A percentile compares a stretch with the other conserved stretches of the same genome.
phyloP scores from a whole-genome alignment of 1,139 yeast species.

The Debaryomyces nepalensis region DNA sequence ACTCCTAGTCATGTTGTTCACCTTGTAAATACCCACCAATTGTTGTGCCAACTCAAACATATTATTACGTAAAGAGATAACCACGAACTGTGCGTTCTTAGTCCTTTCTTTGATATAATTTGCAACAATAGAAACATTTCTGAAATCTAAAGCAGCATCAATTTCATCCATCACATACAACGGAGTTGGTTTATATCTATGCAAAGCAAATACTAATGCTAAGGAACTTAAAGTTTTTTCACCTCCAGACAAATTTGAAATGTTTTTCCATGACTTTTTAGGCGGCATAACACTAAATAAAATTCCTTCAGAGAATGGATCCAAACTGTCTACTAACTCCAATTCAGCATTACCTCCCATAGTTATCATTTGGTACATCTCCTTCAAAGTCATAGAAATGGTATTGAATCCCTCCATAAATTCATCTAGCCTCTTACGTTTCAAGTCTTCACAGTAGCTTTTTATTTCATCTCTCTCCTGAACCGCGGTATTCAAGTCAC shows the following conservation, averaged over 20 bases:
- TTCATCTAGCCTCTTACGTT: constrained; percentile 77
- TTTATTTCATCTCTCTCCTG: constrained; percentile 68
- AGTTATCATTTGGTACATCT: constrained; percentile 98
- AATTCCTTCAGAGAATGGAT: constrained; percentile 98
- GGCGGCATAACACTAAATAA: constrained; percentile 99
- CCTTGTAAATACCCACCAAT: constrained; percentile 94
- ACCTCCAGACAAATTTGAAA: constrained; percentile 94
- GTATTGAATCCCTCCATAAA: constrained; percentile 91
- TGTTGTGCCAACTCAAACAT: constrained; percentile 97
- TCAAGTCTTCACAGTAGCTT: constrained; percentile 67
- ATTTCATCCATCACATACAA: constrained; percentile 99
- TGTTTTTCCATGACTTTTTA: constrained; percentile 95
- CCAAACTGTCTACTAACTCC: constrained; percentile 92
- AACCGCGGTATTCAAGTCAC: constrained; percentile 71
- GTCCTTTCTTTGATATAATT: constrained; percentile 95
- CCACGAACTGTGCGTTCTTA: constrained; percentile 94
- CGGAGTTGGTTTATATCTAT: constrained; percentile 96
- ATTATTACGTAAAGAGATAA: constrained; percentile 90
- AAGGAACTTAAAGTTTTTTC: constrained; percentile 95
- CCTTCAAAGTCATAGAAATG: constrained; percentile 87
- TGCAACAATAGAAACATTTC: constrained; percentile 97
- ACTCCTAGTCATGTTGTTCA: constrained; percentile 86
- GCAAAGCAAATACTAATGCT: constrained; percentile 95
- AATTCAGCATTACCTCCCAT: constrained; percentile 99
- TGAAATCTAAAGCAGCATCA: constrained; percentile 96